Conservation (phyloP, 495 filamentous ascomycete genomes). For the Acidiella bohemica region DNA sequence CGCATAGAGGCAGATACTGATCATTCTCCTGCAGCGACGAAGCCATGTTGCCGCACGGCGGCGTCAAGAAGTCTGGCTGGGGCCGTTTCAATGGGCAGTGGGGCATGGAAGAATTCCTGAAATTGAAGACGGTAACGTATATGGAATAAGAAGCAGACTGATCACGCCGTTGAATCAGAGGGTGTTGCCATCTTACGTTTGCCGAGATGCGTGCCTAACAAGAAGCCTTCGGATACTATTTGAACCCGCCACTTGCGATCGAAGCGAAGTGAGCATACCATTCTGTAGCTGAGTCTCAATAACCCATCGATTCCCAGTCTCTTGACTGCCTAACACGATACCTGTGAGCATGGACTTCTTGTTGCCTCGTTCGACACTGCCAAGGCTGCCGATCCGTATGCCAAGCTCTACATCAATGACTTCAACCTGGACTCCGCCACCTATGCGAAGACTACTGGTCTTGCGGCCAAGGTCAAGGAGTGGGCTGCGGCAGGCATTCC, state of each 20-base stretch:
- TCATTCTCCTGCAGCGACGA: constrained; percentile 41
- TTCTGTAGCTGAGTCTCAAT: too few relatives aligned
- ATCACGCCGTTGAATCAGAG: too few relatives aligned
- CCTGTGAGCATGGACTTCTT: neutral
- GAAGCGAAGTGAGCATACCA: too few relatives aligned
- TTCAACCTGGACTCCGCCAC: constrained; percentile 29
- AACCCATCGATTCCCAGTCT: too few relatives aligned
- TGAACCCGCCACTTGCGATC: too few relatives aligned
- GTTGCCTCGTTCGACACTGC: constrained; percentile 49
- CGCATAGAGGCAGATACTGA: neutral
- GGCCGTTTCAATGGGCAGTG: constrained; percentile 49
- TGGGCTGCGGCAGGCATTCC: constrained; percentile 52
- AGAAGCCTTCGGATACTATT: too few relatives aligned
- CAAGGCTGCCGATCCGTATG: constrained; percentile 35
- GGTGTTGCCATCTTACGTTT: too few relatives aligned
- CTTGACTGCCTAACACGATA: too few relatives aligned
- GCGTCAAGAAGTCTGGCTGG: constrained; percentile 72
- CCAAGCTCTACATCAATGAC: constrained; percentile 51
- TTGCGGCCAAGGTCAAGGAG: constrained; percentile 50
- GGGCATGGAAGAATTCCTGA: constrained; percentile 62
- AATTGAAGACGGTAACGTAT: constrained; percentile 75
- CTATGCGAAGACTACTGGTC: constrained; percentile 46
- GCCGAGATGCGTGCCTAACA: too few relatives aligned
- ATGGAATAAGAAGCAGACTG: constrained; percentile 23
- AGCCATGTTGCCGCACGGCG: constrained; percentile 64